These are phyloP conservation scores for Nitzschia sp. DNA, from an alignment of 108 stramenopile genomes.

Conservation along the genomic window DNA sequence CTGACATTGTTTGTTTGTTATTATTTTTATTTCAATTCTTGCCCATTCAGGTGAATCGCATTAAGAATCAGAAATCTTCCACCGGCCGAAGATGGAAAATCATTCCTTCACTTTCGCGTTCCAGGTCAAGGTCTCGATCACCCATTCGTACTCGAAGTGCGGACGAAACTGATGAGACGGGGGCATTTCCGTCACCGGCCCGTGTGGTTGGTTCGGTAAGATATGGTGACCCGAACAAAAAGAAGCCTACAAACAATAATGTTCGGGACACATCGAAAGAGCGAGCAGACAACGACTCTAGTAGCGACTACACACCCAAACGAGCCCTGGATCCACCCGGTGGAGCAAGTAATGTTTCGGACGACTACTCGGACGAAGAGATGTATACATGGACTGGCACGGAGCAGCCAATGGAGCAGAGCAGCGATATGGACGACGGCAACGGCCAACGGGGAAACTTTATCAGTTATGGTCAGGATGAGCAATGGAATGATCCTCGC, in stretches of 20 bases:
- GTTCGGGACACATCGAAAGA: background rate
- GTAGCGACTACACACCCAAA: background rate
- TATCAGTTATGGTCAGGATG: too few relatives aligned
- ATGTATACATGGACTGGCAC: too few relatives aligned
- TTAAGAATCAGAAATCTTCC: conserved; percentile 15
- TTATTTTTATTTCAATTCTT: too few relatives aligned
- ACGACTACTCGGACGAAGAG: background rate
- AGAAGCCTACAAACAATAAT: background rate
- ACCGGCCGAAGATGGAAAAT: conserved; percentile 21
- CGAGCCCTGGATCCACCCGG: background rate
- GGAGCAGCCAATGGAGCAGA: too few relatives aligned
- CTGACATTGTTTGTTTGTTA: too few relatives aligned
- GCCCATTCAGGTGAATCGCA: conserved; percentile 26
- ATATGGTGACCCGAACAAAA: background rate
- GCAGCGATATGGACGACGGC: too few relatives aligned
- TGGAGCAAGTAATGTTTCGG: background rate
- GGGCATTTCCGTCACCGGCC: conserved; percentile 1
- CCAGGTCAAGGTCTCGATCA: conserved; percentile 4
- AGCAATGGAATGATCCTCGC: too few relatives aligned
- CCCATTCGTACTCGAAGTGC: background rate
- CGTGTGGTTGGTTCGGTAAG: background rate
- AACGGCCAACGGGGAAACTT: too few relatives aligned
- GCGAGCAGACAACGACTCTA: background rate
- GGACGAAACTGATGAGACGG: background rate
- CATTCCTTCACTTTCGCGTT: conserved; percentile 16